These are phyloP conservation scores for Cordia subcordata DNA, from an alignment of 257 asterid species.

Conservation along the genomic window DNA sequence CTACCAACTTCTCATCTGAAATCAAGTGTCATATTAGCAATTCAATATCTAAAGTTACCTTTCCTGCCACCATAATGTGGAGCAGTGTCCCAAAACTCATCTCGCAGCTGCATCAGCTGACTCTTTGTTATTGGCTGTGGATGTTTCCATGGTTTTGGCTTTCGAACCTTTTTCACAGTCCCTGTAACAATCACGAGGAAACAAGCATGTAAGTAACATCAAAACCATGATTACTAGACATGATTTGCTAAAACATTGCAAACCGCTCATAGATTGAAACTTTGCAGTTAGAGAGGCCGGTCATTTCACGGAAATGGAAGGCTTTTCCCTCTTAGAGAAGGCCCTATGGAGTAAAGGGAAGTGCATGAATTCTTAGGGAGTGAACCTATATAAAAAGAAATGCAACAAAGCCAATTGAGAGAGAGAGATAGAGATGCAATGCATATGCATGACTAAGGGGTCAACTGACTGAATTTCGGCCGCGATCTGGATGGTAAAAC, in stretches of 20 bases:
- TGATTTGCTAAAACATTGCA: too few relatives aligned
- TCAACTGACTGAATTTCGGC: too few relatives aligned
- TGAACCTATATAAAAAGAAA: too few relatives aligned
- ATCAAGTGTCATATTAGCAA: not conserved
- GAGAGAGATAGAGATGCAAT: too few relatives aligned
- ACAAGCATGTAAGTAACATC: not conserved
- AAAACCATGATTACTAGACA: not conserved
- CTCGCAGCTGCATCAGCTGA: slow-evolving; percentile 71
- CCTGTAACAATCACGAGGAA: slow-evolving; percentile 23
- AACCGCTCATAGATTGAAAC: not conserved
- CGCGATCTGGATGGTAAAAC: too few relatives aligned
- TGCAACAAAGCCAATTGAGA: too few relatives aligned
- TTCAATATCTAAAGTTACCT: slow-evolving; percentile 30
- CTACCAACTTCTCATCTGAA: not conserved
- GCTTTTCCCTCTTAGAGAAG: too few relatives aligned
- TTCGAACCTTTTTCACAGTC: slow-evolving; percentile 39
- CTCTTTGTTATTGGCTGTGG: slow-evolving; percentile 79
- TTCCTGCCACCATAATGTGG: slow-evolving; percentile 82
- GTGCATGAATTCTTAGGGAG: too few relatives aligned
- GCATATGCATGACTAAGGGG: too few relatives aligned
- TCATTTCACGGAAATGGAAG: too few relatives aligned
- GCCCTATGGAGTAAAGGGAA: too few relatives aligned
- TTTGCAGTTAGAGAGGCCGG: not conserved
- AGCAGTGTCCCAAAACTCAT: slow-evolving; percentile 92
- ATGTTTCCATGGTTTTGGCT: slow-evolving; percentile 85